phyloP scores from a whole-genome alignment of 2,329 filamentous ascomycete species.

The Colletotrichum ledebouriae region DNA sequence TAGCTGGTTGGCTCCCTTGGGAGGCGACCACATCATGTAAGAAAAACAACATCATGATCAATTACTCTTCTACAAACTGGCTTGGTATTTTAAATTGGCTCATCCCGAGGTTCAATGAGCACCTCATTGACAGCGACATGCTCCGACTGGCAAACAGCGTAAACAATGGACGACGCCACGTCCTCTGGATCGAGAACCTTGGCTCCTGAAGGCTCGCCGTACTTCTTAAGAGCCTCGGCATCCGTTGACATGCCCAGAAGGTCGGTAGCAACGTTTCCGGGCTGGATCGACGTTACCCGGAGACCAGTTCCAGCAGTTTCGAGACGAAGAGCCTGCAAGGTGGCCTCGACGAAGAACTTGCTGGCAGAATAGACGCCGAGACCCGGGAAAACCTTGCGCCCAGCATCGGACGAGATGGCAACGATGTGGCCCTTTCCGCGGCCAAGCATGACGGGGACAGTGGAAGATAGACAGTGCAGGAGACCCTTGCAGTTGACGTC shows the following conservation, averaged over 20 bases:
- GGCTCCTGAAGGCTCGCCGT: slow-evolving; percentile 80
- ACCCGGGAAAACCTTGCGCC: slow-evolving; percentile 85
- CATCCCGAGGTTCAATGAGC: slow-evolving; percentile 81
- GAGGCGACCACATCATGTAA: no score
- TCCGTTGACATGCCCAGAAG: slow-evolving; percentile 82
- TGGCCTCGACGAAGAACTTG: slow-evolving; percentile 89
- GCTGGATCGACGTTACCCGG: slow-evolving; percentile 81
- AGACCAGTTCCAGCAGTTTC: slow-evolving; percentile 82
- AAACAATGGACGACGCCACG: slow-evolving; percentile 79
- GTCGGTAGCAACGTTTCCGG: slow-evolving; percentile 82
- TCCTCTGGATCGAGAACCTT: slow-evolving; percentile 81
- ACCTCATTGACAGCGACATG: slow-evolving; percentile 87
- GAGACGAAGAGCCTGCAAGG: slow-evolving; percentile 79
- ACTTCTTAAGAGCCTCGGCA: slow-evolving; percentile 81
- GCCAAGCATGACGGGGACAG: slow-evolving; percentile 78
- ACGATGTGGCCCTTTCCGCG: slow-evolving; percentile 81
- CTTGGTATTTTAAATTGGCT: slow-evolving; percentile 71
- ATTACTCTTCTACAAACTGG: no score
- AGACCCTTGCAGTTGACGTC: slow-evolving; percentile 91
- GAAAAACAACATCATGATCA: no score
- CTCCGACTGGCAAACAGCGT: slow-evolving; percentile 78
- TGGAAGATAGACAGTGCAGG: slow-evolving; percentile 77
- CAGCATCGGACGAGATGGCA: slow-evolving; percentile 85
- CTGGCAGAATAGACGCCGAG: slow-evolving; percentile 85
- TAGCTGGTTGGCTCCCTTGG: no score